Base-by-base conservation (phyloP, 2,329 filamentous ascomycete species). In the Epichloe festucae region DNA sequence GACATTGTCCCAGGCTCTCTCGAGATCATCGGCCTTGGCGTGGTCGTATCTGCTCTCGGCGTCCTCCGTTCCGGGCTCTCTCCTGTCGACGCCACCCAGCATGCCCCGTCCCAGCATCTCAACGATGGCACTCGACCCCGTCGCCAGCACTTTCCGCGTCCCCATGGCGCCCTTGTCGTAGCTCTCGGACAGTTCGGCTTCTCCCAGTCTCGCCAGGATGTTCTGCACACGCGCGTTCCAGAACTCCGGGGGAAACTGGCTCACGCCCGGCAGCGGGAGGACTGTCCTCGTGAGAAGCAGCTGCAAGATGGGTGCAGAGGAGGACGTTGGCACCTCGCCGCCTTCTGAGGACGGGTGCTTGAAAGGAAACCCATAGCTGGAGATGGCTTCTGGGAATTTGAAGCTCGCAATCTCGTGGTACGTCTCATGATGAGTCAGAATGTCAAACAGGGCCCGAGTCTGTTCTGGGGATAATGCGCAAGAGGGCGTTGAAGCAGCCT, bases 131-230 rank as follows among this genome's bases (percentile, higher is more conserved):
- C 84, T 84, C 10, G 82, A 75, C 0, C 83, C 85, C 6, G 87
- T 88, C 0, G 86, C 79, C 47, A 91, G 67, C 19, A 84, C 86
- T 68, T 89, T 89, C 49, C 87, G 74, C 53, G 82, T 81, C 0
- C 87, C 87, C 57, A 91, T 68, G 0, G 80, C 74, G 14, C 84
- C 86, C 65, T 89, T 89, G 64, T 91, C 87, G 60, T 89, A 91
- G 63, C 84, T 89, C 65, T 91, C 87, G 1, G 84, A 89, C 35
- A 91, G 70, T 48, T 87, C 80, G 2, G 81, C 84, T 35, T 81
- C 75, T 8, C 76, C 81, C 50, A 91, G 70, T 59, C 79, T 74
- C 58, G 71, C 68, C 58, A 87, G 70, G 15, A 88, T 65, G 2
- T 74, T 74, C 57, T 79, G 75, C 23, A 84, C 70, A 44, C 78